A percentile compares a stretch with the other conserved stretches of the same genome.
Evolutionary conservation across 352 stramenopile genomes (phyloP).

Genomic region (Plasmopara viticola): DNA sequence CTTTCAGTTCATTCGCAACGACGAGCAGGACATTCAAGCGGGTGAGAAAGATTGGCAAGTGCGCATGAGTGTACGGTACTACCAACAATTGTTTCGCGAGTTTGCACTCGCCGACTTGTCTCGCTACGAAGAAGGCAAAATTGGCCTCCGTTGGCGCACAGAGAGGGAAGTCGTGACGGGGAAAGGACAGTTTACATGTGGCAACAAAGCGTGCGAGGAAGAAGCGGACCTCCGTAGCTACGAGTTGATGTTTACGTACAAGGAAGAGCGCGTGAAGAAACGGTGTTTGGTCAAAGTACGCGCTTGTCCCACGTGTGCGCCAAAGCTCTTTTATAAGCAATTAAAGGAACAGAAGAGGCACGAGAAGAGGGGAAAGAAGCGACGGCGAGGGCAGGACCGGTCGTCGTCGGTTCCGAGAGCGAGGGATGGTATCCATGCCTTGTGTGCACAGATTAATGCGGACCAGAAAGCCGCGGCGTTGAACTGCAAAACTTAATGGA

Average conservation of each 20-base stretch:
- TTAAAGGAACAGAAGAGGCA: slow-evolving; percentile 26
- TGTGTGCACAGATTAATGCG: slow-evolving; percentile 34
- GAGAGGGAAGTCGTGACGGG: slow-evolving; percentile 63
- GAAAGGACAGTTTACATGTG: slow-evolving; percentile 79
- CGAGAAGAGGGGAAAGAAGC: not conserved
- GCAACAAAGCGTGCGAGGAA: slow-evolving; percentile 64
- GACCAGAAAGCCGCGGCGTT: slow-evolving; percentile 11
- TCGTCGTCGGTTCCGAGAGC: too few species aligned
- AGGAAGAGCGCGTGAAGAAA: slow-evolving; percentile 58
- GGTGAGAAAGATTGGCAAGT: slow-evolving; percentile 59
- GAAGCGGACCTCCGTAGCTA: slow-evolving; percentile 48
- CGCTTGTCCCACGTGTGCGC: slow-evolving; percentile 51
- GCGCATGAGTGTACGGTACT: slow-evolving; percentile 82
- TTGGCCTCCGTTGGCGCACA: slow-evolving; percentile 77
- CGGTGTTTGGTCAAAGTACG: slow-evolving; percentile 73
- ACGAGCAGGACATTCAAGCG: slow-evolving; percentile 45
- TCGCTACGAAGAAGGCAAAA: slow-evolving; percentile 48
- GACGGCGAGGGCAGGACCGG: too few species aligned
- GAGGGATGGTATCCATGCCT: slow-evolving; percentile 17
- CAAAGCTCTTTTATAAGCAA: slow-evolving; percentile 70
- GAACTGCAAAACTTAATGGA: too few species aligned
- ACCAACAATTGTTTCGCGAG: slow-evolving; percentile 75
- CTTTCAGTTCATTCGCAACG: slow-evolving; percentile 78
- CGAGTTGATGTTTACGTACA: slow-evolving; percentile 76
- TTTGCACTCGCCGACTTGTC: slow-evolving; percentile 75